Percentiles rank a stretch among this genome's conserved stretches.
These are phyloP conservation scores for Fusarium piperis DNA, from an alignment of 2,329 filamentous ascomycete genomes.

Conservation along the genomic window DNA sequence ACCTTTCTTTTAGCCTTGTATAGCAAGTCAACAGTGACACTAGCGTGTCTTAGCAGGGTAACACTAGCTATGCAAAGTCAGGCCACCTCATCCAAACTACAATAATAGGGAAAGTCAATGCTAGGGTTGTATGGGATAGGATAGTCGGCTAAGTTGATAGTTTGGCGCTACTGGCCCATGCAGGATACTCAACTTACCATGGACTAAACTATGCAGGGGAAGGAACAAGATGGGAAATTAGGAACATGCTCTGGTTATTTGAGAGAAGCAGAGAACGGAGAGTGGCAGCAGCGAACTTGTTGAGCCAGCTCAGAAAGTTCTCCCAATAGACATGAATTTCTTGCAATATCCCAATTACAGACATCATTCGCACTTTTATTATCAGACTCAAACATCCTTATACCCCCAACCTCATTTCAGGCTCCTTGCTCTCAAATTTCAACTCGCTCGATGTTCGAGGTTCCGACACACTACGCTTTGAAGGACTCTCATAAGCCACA, in stretches of 20 bases:
- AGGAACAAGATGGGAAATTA: neutral
- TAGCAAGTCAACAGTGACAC: neutral
- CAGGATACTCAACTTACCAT: neutral
- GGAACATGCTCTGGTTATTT: neutral
- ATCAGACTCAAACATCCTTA: neutral
- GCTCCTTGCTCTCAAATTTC: conserved; percentile 15
- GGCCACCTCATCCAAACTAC: neutral
- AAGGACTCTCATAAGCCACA: conserved; percentile 33
- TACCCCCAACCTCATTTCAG: conserved; percentile 7
- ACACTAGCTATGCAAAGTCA: neutral
- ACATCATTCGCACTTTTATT: neutral
- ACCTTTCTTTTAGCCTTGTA: too few species aligned
- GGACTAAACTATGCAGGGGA: neutral
- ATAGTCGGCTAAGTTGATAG: neutral
- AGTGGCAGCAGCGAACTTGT: neutral
- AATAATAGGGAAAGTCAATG: neutral
- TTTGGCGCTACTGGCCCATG: neutral
- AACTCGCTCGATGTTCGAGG: conserved; percentile 23
- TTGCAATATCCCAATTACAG: neutral
- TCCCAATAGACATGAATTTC: neutral
- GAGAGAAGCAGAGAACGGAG: too few species aligned
- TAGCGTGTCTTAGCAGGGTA: neutral
- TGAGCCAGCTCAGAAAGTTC: neutral
- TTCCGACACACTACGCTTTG: conserved; percentile 11
- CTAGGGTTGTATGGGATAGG: neutral